Percentiles rank a stretch among this genome's conserved stretches.
Conservation (phyloP, 257 asterid species). For the Echium plantagineum region DNA sequence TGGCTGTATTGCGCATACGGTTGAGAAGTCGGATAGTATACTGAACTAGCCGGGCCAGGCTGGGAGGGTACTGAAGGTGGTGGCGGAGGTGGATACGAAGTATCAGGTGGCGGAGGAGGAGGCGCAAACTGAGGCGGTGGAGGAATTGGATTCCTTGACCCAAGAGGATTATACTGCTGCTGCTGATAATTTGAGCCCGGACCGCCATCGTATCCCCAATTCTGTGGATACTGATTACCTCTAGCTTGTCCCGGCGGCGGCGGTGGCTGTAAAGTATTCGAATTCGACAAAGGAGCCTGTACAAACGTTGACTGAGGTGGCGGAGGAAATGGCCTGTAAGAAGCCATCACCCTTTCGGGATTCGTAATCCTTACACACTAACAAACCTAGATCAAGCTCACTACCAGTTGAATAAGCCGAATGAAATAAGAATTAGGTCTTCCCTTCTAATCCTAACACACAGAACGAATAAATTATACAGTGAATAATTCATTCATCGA, state of each 20-base stretch:
- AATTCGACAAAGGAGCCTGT: constrained; percentile 61
- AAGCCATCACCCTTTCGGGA: constrained; percentile 41
- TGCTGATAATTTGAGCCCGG: constrained; percentile 29
- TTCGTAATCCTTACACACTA: neutral
- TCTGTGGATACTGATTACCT: neutral
- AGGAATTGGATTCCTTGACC: constrained; percentile 16
- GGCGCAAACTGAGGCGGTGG: constrained; percentile 52
- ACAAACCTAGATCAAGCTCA: no score
- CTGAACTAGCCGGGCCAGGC: constrained; percentile 18
- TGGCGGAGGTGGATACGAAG: constrained; percentile 58
- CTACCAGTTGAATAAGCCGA: no score
- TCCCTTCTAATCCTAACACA: no score
- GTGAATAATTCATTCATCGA: no score
- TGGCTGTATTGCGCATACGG: constrained; percentile 28
- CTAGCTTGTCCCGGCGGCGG: constrained; percentile 7
- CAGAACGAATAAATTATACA: no score
- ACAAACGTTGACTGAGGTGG: constrained; percentile 42
- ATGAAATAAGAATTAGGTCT: no score
- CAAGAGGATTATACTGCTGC: constrained; percentile 27
- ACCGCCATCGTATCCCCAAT: constrained; percentile 21
- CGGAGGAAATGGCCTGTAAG: constrained; percentile 84
- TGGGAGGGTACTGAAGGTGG: constrained; percentile 38
- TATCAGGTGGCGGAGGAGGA: constrained; percentile 71
- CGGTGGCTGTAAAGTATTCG: constrained; percentile 33
- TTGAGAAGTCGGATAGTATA: constrained; percentile 26